These are phyloP conservation scores for Galium porrigens DNA, from an alignment of 305 asterid species.

Conservation along the genomic window DNA sequence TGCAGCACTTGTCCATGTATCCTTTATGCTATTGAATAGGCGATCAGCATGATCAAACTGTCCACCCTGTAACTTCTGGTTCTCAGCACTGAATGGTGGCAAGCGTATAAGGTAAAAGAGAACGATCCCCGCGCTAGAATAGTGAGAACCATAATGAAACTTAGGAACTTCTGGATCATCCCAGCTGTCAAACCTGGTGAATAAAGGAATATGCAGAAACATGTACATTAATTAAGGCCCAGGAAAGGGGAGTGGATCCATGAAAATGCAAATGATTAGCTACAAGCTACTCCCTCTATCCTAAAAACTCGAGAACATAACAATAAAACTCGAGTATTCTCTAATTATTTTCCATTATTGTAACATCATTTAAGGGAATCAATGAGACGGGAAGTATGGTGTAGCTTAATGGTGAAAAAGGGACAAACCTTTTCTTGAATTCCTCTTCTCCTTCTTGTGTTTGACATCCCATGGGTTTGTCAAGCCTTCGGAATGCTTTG, in stretches of 20 bases:
- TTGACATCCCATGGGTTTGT: conserved; percentile 97
- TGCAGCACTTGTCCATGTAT: conserved; percentile 97
- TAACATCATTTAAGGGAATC: background rate
- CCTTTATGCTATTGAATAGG: conserved; percentile 78
- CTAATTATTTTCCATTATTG: background rate
- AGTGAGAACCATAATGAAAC: conserved; percentile 98
- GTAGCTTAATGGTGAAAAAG: conserved; percentile 8
- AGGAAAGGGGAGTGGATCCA: conserved; percentile 9
- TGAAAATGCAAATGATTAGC: background rate
- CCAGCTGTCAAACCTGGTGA: conserved; percentile 86
- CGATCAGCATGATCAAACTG: conserved; percentile 99
- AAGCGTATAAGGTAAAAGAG: conserved; percentile 91
- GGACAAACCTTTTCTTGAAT: conserved; percentile 73
- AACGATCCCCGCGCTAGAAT: conserved; percentile 97
- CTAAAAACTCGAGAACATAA: too few relatives aligned
- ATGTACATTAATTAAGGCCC: conserved; percentile 6
- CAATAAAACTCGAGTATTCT: background rate
- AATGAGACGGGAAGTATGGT: background rate
- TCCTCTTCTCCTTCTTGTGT: conserved; percentile 91
- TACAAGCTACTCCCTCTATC: background rate
- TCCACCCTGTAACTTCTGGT: conserved; percentile 96
- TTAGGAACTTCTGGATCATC: conserved; percentile 99
- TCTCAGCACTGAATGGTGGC: conserved; percentile 87
- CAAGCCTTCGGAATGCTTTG: conserved; percentile 75
- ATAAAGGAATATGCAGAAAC: conserved; percentile 8